These are phyloP conservation scores for Aspergillus texensis DNA, from an alignment of 2,329 filamentous ascomycete genomes.

Conservation along the genomic window DNA sequence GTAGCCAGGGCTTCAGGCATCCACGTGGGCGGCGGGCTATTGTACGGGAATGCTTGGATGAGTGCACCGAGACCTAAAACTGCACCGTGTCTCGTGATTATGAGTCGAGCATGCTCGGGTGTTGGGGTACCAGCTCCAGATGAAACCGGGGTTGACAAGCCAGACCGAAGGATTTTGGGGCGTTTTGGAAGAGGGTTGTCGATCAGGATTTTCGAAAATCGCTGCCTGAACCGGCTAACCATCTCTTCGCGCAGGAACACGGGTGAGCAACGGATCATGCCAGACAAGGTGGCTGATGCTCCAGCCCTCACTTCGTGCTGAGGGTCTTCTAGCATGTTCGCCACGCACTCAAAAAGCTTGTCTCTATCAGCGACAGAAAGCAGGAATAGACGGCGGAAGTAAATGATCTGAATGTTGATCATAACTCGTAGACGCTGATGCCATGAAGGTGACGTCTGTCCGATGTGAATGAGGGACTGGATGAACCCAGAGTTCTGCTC, in stretches of 20 bases:
- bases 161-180: conserved; percentile 40
- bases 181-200: conserved; percentile 86
- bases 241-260: conserved; percentile 75
- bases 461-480: conserved; percentile 81
- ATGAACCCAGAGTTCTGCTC: conserved; percentile 87
- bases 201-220: conserved; percentile 76
- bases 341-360: conserved; percentile 86
- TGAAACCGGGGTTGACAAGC: conserved; percentile 45
- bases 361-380: conserved; percentile 74
- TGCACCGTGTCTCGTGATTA: conserved; percentile 83
- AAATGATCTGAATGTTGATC: conserved; percentile 98
- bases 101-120: conserved; percentile 67
- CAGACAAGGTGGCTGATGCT: conserved; percentile 88
- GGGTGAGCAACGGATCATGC: conserved; percentile 97
- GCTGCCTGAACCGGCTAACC: conserved; percentile 72
- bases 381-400: conserved; percentile 93
- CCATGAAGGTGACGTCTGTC: conserved; percentile 82
- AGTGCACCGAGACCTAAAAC: conserved; percentile 88
- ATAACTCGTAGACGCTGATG: conserved; percentile 92
- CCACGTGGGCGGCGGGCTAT: conserved; percentile 88
- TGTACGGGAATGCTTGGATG: conserved; percentile 94
- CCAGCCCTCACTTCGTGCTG: conserved; percentile 94
- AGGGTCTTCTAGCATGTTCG: conserved; percentile 86
- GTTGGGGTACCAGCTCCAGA: conserved; percentile 52
- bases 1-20: conserved; percentile 89